These are phyloP conservation scores for Cajanus cajan DNA, from an alignment of 306 rosid species.

Conservation along the genomic window DNA sequence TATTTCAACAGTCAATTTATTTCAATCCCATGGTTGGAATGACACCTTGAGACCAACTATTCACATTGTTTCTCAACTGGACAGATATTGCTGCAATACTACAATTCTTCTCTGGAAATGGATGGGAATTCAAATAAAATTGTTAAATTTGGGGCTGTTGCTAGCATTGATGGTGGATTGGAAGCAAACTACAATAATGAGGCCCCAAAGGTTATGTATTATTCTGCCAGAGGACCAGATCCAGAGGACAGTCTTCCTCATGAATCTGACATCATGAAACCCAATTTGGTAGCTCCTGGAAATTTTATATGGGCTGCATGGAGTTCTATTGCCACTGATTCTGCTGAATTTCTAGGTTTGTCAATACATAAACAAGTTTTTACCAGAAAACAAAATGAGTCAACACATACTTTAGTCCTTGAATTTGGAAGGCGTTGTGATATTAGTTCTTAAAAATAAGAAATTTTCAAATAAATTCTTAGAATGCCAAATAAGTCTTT, in stretches of 20 bases:
- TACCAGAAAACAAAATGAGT: not conserved
- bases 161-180: constrained; percentile 76
- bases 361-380: not conserved
- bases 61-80: constrained; percentile 17
- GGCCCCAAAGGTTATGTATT: constrained; percentile 85
- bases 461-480: no score
- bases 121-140: constrained; percentile 54
- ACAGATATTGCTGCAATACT: constrained; percentile 74
- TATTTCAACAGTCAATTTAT: not conserved
- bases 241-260: constrained; percentile 82
- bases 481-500: no score
- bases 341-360: constrained; percentile 78
- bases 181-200: constrained; percentile 59
- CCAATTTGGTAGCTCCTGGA: constrained; percentile 97
- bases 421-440: no score
- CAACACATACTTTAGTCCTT: no score
- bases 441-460: no score
- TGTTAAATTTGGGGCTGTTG: constrained; percentile 76
- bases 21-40: not conserved
- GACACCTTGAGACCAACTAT: not conserved
- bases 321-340: constrained; percentile 89
- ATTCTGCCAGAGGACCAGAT: constrained; percentile 99
- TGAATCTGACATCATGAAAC: constrained; percentile 88
- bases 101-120: constrained; percentile 80
- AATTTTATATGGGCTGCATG: constrained; percentile 95